These are phyloP conservation scores for Alopecurus myosuroides DNA, from an alignment of 176 grass and related monocot genomes.

Conservation along the genomic window DNA sequence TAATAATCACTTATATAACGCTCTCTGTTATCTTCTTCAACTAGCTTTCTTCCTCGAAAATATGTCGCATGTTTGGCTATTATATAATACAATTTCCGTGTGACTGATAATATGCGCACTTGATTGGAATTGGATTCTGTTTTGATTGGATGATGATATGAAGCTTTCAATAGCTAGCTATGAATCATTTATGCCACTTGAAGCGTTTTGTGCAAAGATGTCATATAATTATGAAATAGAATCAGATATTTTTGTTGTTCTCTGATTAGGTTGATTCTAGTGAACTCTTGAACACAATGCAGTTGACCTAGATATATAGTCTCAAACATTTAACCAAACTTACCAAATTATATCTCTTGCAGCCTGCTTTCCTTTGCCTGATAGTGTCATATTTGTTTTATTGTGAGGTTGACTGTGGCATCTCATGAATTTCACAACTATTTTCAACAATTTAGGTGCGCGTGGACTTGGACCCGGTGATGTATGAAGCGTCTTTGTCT, in stretches of 20 bases:
- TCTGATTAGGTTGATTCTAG: neutral
- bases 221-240: too few relatives aligned
- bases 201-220: too few relatives aligned
- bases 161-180: too few relatives aligned
- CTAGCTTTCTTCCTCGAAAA: too few relatives aligned
- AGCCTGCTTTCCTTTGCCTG: neutral
- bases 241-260: neutral
- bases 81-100: too few relatives aligned
- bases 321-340: neutral
- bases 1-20: too few relatives aligned
- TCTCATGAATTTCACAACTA: neutral
- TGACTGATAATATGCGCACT: too few relatives aligned
- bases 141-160: too few relatives aligned
- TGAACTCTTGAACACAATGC: neutral
- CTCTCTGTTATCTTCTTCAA: too few relatives aligned
- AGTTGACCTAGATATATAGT: neutral
- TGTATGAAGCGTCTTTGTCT: conserved; percentile 1
- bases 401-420: neutral
- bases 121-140: too few relatives aligned
- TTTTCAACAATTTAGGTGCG: neutral
- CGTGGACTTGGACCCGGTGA: neutral
- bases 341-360: neutral
- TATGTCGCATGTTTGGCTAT: too few relatives aligned
- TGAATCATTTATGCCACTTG: too few relatives aligned
- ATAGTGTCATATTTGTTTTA: neutral